Percentiles rank a stretch among this genome's conserved stretches.
phyloP scores from a whole-genome alignment of 208 protist genomes.

The Porcisia deanei region DNA sequence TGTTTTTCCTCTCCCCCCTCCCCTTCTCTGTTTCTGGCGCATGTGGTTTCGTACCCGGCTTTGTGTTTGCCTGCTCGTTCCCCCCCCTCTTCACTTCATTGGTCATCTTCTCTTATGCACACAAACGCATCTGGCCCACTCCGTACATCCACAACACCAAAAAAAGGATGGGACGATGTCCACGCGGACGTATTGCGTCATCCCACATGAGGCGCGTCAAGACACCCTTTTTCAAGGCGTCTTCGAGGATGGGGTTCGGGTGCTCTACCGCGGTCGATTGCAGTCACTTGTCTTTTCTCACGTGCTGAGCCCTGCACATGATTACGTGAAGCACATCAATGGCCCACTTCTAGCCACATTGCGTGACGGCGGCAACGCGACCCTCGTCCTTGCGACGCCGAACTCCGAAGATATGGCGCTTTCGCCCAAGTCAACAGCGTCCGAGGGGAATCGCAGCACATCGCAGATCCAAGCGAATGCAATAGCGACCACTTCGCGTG shows the following conservation, averaged over 20 bases:
- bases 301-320: conserved; percentile 75
- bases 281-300: conserved; percentile 50
- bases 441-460: background rate
- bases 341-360: conserved; percentile 56
- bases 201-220: conserved; percentile 64
- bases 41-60: background rate
- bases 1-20: background rate
- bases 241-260: conserved; percentile 68
- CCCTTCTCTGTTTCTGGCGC: background rate
- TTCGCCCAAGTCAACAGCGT: background rate
- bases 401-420: conserved; percentile 27
- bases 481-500: background rate
- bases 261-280: conserved; percentile 42
- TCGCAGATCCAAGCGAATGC: background rate
- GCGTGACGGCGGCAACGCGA: conserved; percentile 38
- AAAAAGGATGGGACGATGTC: conserved; percentile 6
- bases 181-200: conserved; percentile 76
- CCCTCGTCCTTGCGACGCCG: conserved; percentile 53
- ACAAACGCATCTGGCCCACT: background rate
- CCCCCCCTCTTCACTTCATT: background rate
- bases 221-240: conserved; percentile 75
- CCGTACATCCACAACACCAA: background rate
- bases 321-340: conserved; percentile 50
- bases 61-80: background rate
- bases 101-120: background rate